Evolutionary conservation across 1,139 yeast genomes (phyloP), one percentile per base, ranked within the genome.

Genomic region (Pichia sp.): DNA sequence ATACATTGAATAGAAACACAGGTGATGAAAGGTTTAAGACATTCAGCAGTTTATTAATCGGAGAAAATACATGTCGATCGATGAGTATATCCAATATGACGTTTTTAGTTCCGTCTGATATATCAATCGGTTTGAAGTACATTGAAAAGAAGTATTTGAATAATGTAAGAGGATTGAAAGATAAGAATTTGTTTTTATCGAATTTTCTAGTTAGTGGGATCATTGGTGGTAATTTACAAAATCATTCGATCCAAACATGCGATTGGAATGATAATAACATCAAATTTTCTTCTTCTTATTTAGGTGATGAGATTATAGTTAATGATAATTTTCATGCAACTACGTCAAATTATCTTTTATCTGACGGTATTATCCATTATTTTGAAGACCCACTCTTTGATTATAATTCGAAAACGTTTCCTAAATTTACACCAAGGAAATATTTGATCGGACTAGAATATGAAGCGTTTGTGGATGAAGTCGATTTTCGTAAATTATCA

Each of bases 401-500:
- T 32, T 52, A 62, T 1, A 50, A 69, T 7, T 60, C 63, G 0
- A 53, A 52, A 6, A 22, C 16, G 1, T 76, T 85, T 62, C 44
- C 44, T 10, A 6, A 21, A 9, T 48, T 35, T 15, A 78, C 78
- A n/a, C 83, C 89, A 0, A 70, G 82, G 49, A 87, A 82, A 56
- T 77, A 84, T 40, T 64, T 89, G 8, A 70, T 74, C 52, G 96
- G 95, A 0, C 62, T 88, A 44, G 79, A 78, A 45, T 80, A 78
- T 38, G 69, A 80, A 2, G 69, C 69, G 24, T 80, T 86, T 58
- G 93, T 84, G 3, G 70, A 74, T 19, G 96, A 87, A 54, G 55
- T 87, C 19, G 66, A 75, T 38, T 76, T 85, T 48, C 72, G 91
- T 46, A 69, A 74, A n/a, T 62, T 87, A 20, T 63, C 67, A 3